A percentile compares a stretch with the other conserved stretches of the same genome.
These are phyloP conservation scores for Pseudozyma tsukubaensis DNA, from an alignment of 1,284 basidiomycete species.

Conservation along the genomic window DNA sequence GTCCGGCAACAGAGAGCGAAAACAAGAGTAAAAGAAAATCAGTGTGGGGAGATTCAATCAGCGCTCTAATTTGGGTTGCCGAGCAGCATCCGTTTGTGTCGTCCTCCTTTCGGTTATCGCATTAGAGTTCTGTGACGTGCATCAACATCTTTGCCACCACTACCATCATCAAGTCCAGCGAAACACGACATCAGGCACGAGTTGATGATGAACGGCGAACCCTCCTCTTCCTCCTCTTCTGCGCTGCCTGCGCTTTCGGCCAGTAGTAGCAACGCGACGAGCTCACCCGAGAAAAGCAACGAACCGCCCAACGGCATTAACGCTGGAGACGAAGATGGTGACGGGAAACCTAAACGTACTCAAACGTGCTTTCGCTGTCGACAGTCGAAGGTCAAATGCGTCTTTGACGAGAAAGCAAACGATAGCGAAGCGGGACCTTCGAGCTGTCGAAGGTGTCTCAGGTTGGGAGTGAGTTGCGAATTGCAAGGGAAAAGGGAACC, in stretches of 20 bases:
- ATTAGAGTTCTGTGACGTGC: not conserved
- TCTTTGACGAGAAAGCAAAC: constrained; percentile 25
- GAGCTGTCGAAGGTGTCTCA: constrained; percentile 25
- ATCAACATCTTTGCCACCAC: not conserved
- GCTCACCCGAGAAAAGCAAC: constrained; percentile 22
- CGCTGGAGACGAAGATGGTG: constrained; percentile 10
- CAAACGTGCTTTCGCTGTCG: constrained; percentile 43
- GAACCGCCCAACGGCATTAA: too few relatives aligned
- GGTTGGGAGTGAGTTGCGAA: constrained; percentile 33
- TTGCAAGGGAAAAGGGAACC: constrained; percentile 38
- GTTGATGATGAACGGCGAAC: not conserved
- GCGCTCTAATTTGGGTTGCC: not conserved
- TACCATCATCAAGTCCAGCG: not conserved
- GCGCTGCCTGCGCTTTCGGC: not conserved
- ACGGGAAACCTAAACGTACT: constrained; percentile 29
- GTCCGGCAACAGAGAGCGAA: too few relatives aligned
- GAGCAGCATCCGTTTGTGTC: not conserved
- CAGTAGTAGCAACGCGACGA: constrained; percentile 8
- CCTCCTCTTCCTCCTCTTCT: not conserved
- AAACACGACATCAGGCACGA: not conserved
- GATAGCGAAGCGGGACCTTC: not conserved
- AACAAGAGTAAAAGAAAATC: not conserved
- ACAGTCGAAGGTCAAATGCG: constrained; percentile 41
- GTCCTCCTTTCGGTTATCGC: not conserved
- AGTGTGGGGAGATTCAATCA: constrained; percentile 4